Conservation (phyloP, 2,329 filamentous ascomycete genomes). For the Saccharata proteae region DNA sequence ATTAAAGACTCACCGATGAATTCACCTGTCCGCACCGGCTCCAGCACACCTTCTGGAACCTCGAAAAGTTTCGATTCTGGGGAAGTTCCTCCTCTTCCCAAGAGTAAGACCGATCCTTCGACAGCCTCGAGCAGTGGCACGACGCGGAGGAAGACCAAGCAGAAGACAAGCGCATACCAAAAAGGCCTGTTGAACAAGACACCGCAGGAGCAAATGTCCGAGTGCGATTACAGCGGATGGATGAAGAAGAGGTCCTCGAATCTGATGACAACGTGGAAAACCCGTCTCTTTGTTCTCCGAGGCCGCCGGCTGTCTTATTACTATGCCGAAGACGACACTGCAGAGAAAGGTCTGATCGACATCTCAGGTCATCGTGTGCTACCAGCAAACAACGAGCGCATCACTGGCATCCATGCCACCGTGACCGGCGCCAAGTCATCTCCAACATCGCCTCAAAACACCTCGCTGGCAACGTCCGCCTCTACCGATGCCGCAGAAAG, state of each 20-base stretch:
- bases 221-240: slow-evolving; percentile 92
- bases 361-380: slow-evolving; percentile 97
- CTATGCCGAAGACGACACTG: slow-evolving; percentile 82
- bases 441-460: slow-evolving; percentile 42
- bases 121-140: slow-evolving; percentile 26
- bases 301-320: slow-evolving; percentile 89
- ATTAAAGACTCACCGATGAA: slow-evolving; percentile 41
- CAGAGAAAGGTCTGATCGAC: slow-evolving; percentile 92
- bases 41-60: slow-evolving; percentile 50
- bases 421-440: slow-evolving; percentile 73
- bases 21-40: slow-evolving; percentile 66
- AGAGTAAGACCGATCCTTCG: slow-evolving; percentile 26
- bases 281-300: slow-evolving; percentile 86
- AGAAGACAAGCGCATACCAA: slow-evolving; percentile 88
- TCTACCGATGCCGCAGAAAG: slow-evolving; percentile 23
- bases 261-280: slow-evolving; percentile 96
- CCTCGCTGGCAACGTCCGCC: slow-evolving; percentile 27
- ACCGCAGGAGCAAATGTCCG: slow-evolving; percentile 71
- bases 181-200: slow-evolving; percentile 71
- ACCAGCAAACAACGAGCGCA: slow-evolving; percentile 78
- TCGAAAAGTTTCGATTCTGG: slow-evolving; percentile 69
- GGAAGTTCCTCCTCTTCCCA: slow-evolving; percentile 28
- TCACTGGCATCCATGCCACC: slow-evolving; percentile 83
- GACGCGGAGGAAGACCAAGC: slow-evolving; percentile 57
- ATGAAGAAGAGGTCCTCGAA: slow-evolving; percentile 99